Evolutionary conservation across 2,329 filamentous ascomycete genomes (phyloP), one percentile per base, ranked within the genome.

Genomic region (Hortaea werneckii): DNA sequence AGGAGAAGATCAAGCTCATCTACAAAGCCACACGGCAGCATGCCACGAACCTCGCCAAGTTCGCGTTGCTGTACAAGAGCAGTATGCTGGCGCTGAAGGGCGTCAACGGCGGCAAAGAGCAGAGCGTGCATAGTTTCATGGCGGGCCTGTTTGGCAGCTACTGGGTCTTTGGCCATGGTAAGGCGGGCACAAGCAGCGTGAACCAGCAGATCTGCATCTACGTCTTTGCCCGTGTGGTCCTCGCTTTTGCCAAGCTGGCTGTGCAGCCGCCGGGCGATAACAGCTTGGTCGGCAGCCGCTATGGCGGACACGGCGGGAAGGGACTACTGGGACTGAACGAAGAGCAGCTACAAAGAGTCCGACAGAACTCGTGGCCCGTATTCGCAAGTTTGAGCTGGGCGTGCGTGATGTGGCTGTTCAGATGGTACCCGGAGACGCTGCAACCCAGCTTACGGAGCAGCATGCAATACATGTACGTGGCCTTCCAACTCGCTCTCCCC

Each of bases 151-250:
- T 94, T 40, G 92, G 92, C 60, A 92, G 92, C 44, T 98, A 96
- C 74, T 69, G 87, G 50, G 87, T 96, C 52, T 98, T 98, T 64
- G 92, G 90, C 41, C 82, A 85, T 49, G 83, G 83, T 34, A 74
- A 73, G 64, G 81, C 87, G 60, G 57, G 54, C 5, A 50, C 40
- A 30, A 85, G 83, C 50, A 84, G 80, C 53, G 83, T 95, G 51
- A 94, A 83, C 69, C 87, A 95, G 73, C 90, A 98, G 74, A 98
- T 98, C 64, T 88, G 95, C 65, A 86, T 96, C 58, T 98, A 98
- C 72, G 85, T 98, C 52, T 95, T 95, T 63, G 92, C 92, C 41
- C 82, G 92, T 54, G 92, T 95, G 11, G 76, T 84, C 50, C 78
- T 98, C 30, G 87, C 86, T 6, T 70, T 94, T 26, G 92, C 89